Conservation (phyloP, 2,329 filamentous ascomycete genomes). For the Pseudogymnoascus sp. region DNA sequence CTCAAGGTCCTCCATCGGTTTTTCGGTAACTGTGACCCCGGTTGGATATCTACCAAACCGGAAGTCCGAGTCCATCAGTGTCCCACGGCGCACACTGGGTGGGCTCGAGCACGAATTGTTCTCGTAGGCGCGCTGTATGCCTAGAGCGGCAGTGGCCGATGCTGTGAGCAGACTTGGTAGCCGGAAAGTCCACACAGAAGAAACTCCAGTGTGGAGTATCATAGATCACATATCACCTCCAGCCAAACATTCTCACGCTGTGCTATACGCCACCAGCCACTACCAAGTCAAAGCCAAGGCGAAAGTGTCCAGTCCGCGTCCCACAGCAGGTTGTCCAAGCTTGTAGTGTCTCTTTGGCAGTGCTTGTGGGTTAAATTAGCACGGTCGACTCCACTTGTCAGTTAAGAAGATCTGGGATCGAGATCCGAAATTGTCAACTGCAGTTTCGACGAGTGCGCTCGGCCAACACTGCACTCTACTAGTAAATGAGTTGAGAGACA, state of each 20-base stretch:
- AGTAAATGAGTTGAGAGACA: background rate
- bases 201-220: background rate
- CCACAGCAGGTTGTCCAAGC: background rate
- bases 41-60: too few relatives aligned
- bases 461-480: background rate
- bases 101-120: too few relatives aligned
- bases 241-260: background rate
- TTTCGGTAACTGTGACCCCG: too few relatives aligned
- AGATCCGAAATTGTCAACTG: background rate
- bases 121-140: too few relatives aligned
- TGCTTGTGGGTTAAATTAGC: background rate
- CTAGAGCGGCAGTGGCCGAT: background rate
- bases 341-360: background rate
- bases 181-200: background rate
- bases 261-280: background rate
- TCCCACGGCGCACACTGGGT: too few relatives aligned
- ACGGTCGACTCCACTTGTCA: background rate
- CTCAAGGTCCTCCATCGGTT: too few relatives aligned
- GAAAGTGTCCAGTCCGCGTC: background rate
- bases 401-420: background rate
- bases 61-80: too few relatives aligned
- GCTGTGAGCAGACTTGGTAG: background rate
- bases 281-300: background rate
- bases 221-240: background rate
- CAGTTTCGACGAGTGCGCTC: background rate